phyloP scores from a whole-genome alignment of 495 filamentous ascomycete species.

The Aspergillus egyptiacus region DNA sequence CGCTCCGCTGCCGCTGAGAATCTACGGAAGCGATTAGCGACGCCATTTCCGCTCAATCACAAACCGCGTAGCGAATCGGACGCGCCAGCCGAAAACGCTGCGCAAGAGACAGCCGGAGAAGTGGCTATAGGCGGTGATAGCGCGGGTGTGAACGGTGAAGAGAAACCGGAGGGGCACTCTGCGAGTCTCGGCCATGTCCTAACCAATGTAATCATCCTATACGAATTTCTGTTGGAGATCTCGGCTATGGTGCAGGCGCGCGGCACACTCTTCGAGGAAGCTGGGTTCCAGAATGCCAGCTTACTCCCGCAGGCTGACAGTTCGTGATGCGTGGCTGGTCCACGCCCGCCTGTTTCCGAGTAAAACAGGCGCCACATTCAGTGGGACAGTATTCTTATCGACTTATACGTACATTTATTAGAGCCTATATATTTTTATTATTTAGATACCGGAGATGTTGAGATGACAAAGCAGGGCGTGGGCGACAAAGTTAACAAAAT shows the following conservation, averaged over 20 bases:
- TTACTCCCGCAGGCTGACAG: background rate
- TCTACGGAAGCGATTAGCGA: slow-evolving; percentile 33
- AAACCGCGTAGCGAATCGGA: background rate
- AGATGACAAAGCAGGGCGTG: too few species aligned
- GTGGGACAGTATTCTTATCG: background rate
- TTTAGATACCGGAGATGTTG: background rate
- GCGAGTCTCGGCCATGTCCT: slow-evolving; percentile 79
- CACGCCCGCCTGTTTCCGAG: background rate
- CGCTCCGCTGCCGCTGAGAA: slow-evolving; percentile 29
- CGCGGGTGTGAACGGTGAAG: slow-evolving; percentile 37
- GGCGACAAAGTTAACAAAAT: too few species aligned
- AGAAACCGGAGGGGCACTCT: slow-evolving; percentile 12
- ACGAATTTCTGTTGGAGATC: slow-evolving; percentile 85
- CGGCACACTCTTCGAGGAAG: slow-evolving; percentile 80
- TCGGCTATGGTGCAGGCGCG: slow-evolving; percentile 81
- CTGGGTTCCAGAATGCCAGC: slow-evolving; percentile 44
- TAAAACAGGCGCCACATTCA: too few species aligned
- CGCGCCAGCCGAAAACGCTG: background rate
- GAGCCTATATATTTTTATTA: background rate
- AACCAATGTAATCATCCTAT: slow-evolving; percentile 55
- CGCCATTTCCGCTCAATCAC: slow-evolving; percentile 27
- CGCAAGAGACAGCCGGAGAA: background rate
- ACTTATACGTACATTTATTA: background rate
- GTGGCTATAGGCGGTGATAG: slow-evolving; percentile 17
- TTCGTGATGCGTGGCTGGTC: background rate